phyloP scores from a whole-genome alignment of 176 grass and related monocot species.

The Elymus sibiricus region DNA sequence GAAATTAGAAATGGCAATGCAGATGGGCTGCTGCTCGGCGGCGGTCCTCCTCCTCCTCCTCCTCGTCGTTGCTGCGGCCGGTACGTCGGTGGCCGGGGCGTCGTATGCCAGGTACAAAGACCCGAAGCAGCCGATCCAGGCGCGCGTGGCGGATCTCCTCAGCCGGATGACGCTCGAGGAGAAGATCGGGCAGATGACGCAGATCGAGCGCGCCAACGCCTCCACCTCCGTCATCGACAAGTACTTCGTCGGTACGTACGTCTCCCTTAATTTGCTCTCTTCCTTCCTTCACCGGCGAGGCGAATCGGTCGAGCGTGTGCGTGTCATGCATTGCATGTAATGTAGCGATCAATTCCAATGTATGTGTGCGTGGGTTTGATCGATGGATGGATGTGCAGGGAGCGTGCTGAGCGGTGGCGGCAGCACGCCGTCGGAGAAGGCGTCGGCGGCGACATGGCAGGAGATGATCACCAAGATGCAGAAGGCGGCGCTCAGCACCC shows the following conservation, averaged over 20 bases:
- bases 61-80: neutral
- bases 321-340: no score
- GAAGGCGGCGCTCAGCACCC: conserved; percentile 73
- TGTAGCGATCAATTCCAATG: no score
- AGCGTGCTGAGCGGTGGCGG: conserved; percentile 91
- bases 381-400: conserved; percentile 18
- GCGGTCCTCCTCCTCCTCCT: conserved; percentile 1
- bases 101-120: conserved; percentile 64
- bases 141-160: conserved; percentile 58
- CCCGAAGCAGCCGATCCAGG: conserved; percentile 39
- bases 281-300: neutral
- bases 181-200: conserved; percentile 86
- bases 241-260: conserved; percentile 51
- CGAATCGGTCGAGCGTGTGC: no score
- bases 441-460: conserved; percentile 54
- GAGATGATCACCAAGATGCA: conserved; percentile 66
- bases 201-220: conserved; percentile 62
- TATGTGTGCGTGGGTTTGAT: neutral
- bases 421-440: conserved; percentile 51
- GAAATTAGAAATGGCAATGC: neutral
- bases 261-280: neutral
- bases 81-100: neutral
- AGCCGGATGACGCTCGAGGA: conserved; percentile 68
- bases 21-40: neutral
- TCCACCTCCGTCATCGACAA: conserved; percentile 49